These are phyloP conservation scores for Serendipita sp. DNA, from an alignment of 768 basidiomycete genomes.

Conservation along the genomic window DNA sequence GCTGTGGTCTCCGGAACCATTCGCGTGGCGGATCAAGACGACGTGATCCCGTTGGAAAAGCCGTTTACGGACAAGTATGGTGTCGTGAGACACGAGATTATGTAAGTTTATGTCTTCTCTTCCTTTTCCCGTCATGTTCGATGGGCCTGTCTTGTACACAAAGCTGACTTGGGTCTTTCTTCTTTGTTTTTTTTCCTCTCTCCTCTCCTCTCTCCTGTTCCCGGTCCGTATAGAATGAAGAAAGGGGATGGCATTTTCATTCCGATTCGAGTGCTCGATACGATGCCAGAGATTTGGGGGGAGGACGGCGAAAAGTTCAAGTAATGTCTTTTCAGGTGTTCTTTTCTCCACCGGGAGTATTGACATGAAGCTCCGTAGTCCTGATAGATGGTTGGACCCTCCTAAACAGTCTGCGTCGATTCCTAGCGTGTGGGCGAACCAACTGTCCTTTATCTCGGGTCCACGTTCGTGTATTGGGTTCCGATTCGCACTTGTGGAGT, in stretches of 20 bases:
- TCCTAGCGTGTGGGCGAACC: neutral
- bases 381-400: neutral
- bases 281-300: slow-evolving; percentile 12
- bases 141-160: too few relatives aligned
- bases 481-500: neutral
- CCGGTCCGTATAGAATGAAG: slow-evolving; percentile 15
- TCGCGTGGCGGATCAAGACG: neutral
- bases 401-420: neutral
- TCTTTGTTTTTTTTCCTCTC: too few relatives aligned
- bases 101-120: too few relatives aligned
- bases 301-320: slow-evolving; percentile 15
- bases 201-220: too few relatives aligned
- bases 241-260: slow-evolving; percentile 20
- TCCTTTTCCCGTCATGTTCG: too few relatives aligned
- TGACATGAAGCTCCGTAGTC: neutral
- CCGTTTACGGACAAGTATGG: neutral
- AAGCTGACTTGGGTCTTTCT: too few relatives aligned
- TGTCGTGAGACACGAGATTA: too few relatives aligned
- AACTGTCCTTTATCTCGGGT: slow-evolving; percentile 5
- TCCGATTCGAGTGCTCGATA: slow-evolving; percentile 20
- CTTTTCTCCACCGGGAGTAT: neutral
- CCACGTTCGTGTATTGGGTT: slow-evolving; percentile 9
- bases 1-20: neutral
- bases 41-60: slow-evolving; percentile 2
- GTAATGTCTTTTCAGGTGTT: slow-evolving; percentile 11